Evolutionary conservation across 768 basidiomycete genomes (phyloP).

Genomic region (Phylloporus arenicola): DNA sequence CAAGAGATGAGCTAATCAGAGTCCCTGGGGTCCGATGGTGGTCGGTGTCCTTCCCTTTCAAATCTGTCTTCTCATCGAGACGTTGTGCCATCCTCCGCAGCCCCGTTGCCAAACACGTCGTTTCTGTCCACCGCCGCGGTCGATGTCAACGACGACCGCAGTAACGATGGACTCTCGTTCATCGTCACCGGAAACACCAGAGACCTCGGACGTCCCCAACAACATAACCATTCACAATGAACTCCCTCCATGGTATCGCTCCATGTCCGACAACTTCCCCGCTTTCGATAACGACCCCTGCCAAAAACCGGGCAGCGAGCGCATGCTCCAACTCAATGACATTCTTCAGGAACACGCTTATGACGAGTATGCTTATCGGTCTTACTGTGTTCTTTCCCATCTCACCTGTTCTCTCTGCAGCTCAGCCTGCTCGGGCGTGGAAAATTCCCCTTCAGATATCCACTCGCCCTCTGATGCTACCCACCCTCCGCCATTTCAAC

Average conservation of each 20-base stretch:
- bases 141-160: slow-evolving; percentile 58
- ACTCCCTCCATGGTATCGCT: slow-evolving; percentile 53
- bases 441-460: slow-evolving; percentile 12
- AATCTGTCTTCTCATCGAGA: neutral
- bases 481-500: slow-evolving; percentile 32
- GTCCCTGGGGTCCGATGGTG: slow-evolving; percentile 15
- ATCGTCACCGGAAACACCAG: slow-evolving; percentile 67
- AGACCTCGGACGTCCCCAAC: slow-evolving; percentile 50
- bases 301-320: slow-evolving; percentile 45
- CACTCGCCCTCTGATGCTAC: slow-evolving; percentile 26
- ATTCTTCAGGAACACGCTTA: slow-evolving; percentile 69
- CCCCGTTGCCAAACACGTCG: slow-evolving; percentile 3
- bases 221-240: slow-evolving; percentile 46
- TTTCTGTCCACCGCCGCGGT: slow-evolving; percentile 7
- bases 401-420: slow-evolving; percentile 6
- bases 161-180: slow-evolving; percentile 56
- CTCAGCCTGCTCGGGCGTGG: slow-evolving; percentile 17
- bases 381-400: slow-evolving; percentile 3
- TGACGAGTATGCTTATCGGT: slow-evolving; percentile 54
- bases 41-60: slow-evolving; percentile 4
- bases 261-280: slow-evolving; percentile 39
- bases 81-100: neutral
- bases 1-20: slow-evolving; percentile 14
- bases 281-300: slow-evolving; percentile 42
- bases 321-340: slow-evolving; percentile 66